Evolutionary conservation across 352 stramenopile species (phyloP), one percentile per base, ranked within the genome.

Genomic region (Phytophthora melonis): DNA sequence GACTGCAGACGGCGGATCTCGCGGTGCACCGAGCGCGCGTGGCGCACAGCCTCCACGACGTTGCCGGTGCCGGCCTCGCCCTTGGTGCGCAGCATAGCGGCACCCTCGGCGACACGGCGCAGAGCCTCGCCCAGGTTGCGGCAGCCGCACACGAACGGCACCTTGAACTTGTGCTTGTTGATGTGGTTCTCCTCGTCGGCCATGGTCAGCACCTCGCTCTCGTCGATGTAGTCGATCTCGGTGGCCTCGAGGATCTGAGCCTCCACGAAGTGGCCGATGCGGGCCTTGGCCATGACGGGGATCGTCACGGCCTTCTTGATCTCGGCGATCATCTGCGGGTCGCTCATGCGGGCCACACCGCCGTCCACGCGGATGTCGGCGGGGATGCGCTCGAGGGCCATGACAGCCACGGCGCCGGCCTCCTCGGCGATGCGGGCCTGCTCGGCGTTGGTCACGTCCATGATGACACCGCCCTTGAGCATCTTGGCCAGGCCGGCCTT

Each of bases 301-400:
- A 99, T 99, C 34, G 96, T 99, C 39, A 99, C 98, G 11, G 97
- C 97, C 70, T 98, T 98, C 85, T 99, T 99, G 83, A 99, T 99
- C 74, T 97, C 95, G 45, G 97, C 87, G 72, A 99, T 99, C 90
- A 99, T 98, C 66, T 96, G 72, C 14, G 98, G 98, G 83, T 99
- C 98, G 45, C 91, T 98, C 97, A 99, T 99, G 62, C 98, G 95
- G 6, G 98, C 98, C 9, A 99, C 97, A 34, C 98, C 97, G 36
- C 98, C 98, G 71, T 99, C 95, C 49, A 86, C 78, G 67, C 97
- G 95, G 77, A 99, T 99, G 81, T 99, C 98, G 36, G 98, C 97
- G 16, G 97, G 98, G 74, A 99, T 99, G 52, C 97, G 95, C 82
- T 99, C 98, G 19, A 99, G 92, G 7, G 98, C 98, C 97, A 99